A percentile compares a stretch with the other conserved stretches of the same genome.
Evolutionary conservation across 225 moss, liverwort and hornwort genomes (phyloP).

Genomic region (Marchantia paleacea): DNA sequence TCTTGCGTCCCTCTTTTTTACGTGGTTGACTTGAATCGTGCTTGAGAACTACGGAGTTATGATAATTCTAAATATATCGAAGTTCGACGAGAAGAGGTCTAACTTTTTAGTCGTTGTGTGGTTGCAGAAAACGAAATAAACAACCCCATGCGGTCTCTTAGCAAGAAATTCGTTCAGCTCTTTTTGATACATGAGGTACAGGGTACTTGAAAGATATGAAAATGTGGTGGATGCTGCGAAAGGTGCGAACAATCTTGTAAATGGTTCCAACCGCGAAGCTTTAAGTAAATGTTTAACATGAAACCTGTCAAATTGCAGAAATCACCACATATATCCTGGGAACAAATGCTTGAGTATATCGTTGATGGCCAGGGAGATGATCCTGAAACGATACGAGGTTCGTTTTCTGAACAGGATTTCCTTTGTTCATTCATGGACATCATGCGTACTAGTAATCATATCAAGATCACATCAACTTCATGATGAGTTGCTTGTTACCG

Average conservation of each 20-base stretch:
- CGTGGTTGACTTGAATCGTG: no score
- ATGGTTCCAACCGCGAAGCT: no score
- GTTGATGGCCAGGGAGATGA: constrained; percentile 52
- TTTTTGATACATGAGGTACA: constrained; percentile 74
- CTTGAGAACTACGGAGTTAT: no score
- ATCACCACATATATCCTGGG: constrained; percentile 41
- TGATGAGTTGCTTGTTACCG: no score
- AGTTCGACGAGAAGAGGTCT: no score
- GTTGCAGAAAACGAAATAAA: constrained; percentile 35
- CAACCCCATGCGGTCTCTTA: constrained; percentile 52
- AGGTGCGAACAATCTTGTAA: neutral
- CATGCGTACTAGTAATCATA: no score
- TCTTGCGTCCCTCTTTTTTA: no score
- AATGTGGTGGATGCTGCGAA: neutral
- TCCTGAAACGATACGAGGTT: constrained; percentile 56
- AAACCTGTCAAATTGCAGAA: constrained; percentile 2
- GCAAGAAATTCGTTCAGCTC: constrained; percentile 62
- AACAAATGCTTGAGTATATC: constrained; percentile 54
- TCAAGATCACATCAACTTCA: no score
- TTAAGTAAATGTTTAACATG: neutral
- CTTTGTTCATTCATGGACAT: no score
- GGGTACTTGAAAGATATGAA: neutral
- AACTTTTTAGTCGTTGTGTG: no score
- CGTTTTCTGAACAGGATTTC: neutral
- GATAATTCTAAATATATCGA: no score